Conservation (phyloP, 768 basidiomycete genomes). For the Multifurca ochricompacta region DNA sequence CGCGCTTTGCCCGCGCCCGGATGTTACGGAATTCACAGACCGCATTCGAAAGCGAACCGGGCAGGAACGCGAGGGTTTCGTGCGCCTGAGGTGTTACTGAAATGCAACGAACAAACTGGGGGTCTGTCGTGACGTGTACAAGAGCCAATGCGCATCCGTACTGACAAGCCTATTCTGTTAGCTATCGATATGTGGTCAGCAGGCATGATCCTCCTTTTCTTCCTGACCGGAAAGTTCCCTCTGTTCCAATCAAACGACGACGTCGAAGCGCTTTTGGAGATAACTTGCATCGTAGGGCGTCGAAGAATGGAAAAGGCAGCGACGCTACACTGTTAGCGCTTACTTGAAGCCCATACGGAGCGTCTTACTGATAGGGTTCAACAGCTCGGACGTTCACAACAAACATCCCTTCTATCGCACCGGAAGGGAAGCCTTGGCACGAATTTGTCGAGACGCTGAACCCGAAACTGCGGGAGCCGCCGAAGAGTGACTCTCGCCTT, state of each 20-base stretch:
- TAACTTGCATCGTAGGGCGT: conserved; percentile 79
- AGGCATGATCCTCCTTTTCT: conserved; percentile 87
- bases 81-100: conserved; percentile 92
- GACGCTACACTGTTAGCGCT: conserved; percentile 68
- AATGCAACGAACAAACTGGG: conserved; percentile 88
- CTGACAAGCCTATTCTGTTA: conserved; percentile 29
- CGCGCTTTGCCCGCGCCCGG: neutral
- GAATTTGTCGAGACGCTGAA: conserved; percentile 74
- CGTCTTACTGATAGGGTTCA: neutral
- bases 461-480: conserved; percentile 52
- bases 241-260: conserved; percentile 92
- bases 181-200: conserved; percentile 97
- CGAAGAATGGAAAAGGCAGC: conserved; percentile 79
- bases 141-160: neutral
- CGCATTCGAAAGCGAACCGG: conserved; percentile 85
- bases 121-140: conserved; percentile 41
- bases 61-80: conserved; percentile 96
- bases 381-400: conserved; percentile 82
- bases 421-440: conserved; percentile 60
- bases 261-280: conserved; percentile 92
- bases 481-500: conserved; percentile 41
- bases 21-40: conserved; percentile 34
- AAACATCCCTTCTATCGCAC: conserved; percentile 76
- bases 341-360: neutral
- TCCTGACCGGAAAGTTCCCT: conserved; percentile 88